Evolutionary conservation across 495 filamentous ascomycete species (phyloP).

Genomic region (Penicillium paxilli): DNA sequence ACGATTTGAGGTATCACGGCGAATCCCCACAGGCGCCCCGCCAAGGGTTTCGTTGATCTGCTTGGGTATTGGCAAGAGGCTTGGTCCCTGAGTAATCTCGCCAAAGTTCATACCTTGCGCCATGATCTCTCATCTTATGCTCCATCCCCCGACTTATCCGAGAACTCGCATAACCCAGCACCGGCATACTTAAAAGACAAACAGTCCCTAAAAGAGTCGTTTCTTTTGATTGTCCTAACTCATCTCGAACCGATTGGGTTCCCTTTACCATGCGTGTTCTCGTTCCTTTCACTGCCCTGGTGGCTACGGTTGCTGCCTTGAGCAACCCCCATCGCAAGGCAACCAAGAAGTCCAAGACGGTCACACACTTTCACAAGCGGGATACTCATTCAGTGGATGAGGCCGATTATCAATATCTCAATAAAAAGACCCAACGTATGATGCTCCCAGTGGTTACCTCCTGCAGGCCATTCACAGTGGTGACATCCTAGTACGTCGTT

Average conservation of each 20-base stretch:
- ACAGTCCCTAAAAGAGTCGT: too few relatives aligned
- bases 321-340: constrained; percentile 22
- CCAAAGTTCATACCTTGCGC: background rate
- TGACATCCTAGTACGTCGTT: too few relatives aligned
- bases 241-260: background rate
- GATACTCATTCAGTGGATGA: background rate
- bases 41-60: background rate
- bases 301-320: constrained; percentile 11
- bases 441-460: too few relatives aligned
- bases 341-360: background rate
- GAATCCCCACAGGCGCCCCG: constrained; percentile 3
- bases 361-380: background rate
- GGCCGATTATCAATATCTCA: constrained; percentile 14
- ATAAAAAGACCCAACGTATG: constrained; percentile 16
- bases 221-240: too few relatives aligned
- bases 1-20: background rate
- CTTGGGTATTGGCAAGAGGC: constrained; percentile 8
- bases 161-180: background rate
- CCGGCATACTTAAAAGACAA: too few relatives aligned
- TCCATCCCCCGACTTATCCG: background rate
- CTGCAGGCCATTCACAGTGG: too few relatives aligned
- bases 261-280: constrained; percentile 11
- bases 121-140: background rate
- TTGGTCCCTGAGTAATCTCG: constrained; percentile 1
- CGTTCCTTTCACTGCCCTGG: background rate